Percentiles rank a stretch among this genome's conserved stretches.
Conservation (phyloP, 805 yeast species). For the Metschnikowia bowlesiae region DNA sequence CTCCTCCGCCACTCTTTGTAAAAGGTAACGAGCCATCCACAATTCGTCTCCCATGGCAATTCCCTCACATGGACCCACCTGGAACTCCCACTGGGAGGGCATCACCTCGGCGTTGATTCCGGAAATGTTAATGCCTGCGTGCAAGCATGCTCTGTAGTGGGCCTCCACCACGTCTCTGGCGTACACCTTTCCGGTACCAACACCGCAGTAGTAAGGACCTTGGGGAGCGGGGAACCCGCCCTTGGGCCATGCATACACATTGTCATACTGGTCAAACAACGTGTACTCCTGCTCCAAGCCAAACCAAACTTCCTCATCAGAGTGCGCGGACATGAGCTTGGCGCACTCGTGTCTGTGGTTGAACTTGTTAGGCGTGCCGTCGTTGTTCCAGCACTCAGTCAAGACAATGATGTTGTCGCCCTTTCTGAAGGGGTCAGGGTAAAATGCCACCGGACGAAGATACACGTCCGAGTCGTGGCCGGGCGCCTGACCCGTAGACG, state of each 20-base stretch:
- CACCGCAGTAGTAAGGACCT: slow-evolving; percentile 99
- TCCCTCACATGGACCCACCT: slow-evolving; percentile 97
- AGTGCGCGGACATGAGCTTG: slow-evolving; percentile 90
- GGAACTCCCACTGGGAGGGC: slow-evolving; percentile 99
- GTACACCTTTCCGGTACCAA: slow-evolving; percentile 96
- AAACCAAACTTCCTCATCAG: slow-evolving; percentile 84
- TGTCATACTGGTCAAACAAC: slow-evolving; percentile 82
- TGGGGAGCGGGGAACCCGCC: slow-evolving; percentile 99
- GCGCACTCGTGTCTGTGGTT: slow-evolving; percentile 98
- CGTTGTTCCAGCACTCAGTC: slow-evolving; percentile 96
- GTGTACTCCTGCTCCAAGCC: slow-evolving; percentile 99
- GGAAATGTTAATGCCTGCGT: slow-evolving; percentile 84
- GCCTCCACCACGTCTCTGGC: slow-evolving; percentile 99
- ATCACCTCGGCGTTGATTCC: slow-evolving; percentile 99
- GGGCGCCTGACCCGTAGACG: slow-evolving; percentile 98
- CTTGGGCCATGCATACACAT: slow-evolving; percentile 97
- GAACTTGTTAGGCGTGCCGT: slow-evolving; percentile 97
- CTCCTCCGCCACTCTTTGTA: slow-evolving; percentile 96
- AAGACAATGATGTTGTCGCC: slow-evolving; percentile 95
- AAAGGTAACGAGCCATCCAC: slow-evolving; percentile 92
- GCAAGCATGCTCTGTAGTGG: slow-evolving; percentile 96
- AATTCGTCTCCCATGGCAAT: slow-evolving; percentile 95
- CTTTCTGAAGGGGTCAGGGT: slow-evolving; percentile 96
- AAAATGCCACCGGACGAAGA: slow-evolving; percentile 91
- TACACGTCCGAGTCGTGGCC: slow-evolving; percentile 95